phyloP scores from a whole-genome alignment of 2,329 filamentous ascomycete genomes.

The Lizonia empirigonia region DNA sequence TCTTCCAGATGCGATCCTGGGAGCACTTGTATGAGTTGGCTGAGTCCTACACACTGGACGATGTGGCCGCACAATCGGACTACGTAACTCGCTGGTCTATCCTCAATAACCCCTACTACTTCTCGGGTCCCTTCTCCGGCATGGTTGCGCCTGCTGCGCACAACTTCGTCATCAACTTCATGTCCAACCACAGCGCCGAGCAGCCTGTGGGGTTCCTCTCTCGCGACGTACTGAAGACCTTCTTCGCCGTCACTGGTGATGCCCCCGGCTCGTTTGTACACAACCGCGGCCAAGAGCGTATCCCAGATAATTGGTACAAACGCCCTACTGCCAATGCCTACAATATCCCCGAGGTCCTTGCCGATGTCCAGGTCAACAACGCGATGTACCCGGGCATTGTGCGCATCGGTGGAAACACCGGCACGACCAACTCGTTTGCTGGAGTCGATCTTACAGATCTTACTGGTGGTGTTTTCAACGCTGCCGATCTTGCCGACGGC shows the following conservation, averaged over 20 bases:
- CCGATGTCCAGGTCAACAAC: conserved; percentile 22
- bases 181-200: conserved; percentile 30
- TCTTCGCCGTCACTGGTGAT: conserved; percentile 27
- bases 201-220: conserved; percentile 27
- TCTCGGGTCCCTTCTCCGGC: conserved; percentile 25
- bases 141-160: conserved; percentile 24
- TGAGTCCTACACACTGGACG: conserved; percentile 22
- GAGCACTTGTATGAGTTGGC: conserved; percentile 18
- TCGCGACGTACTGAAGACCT: conserved; percentile 25
- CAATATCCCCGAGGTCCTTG: conserved; percentile 12
- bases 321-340: conserved; percentile 8
- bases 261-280: conserved; percentile 24
- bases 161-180: conserved; percentile 27
- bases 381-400: conserved; percentile 25
- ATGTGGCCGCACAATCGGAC: conserved; percentile 21
- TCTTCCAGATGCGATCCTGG: conserved; percentile 27
- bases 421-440: conserved; percentile 24
- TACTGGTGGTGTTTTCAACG: conserved; percentile 27
- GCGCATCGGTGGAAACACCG: conserved; percentile 29
- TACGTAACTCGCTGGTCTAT: conserved; percentile 24
- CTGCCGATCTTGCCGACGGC: conserved; percentile 18
- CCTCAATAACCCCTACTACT: conserved; percentile 26
- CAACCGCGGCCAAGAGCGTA: conserved; percentile 25
- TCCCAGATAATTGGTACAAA: conserved; percentile 30
- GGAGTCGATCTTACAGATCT: conserved; percentile 25